A percentile compares a stretch with the other conserved stretches of the same genome.
These are phyloP conservation scores for Rhynchosporium agropyri DNA, from an alignment of 2,329 filamentous ascomycete species.

Conservation along the genomic window DNA sequence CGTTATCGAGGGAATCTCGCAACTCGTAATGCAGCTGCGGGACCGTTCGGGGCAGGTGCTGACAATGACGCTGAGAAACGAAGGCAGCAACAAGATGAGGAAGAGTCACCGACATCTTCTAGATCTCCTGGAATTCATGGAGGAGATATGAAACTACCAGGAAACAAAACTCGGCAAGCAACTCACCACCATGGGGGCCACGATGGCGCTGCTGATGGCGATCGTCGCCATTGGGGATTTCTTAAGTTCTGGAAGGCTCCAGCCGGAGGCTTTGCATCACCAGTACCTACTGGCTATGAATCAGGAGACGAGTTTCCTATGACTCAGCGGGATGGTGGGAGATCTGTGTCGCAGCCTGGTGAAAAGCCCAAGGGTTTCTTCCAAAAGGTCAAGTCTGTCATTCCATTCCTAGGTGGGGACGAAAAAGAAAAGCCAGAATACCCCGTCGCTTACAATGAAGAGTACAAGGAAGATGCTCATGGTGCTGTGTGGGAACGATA, in stretches of 20 bases:
- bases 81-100: conserved; percentile 12
- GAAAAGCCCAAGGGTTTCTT: conserved; percentile 52
- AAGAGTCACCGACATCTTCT: conserved; percentile 25
- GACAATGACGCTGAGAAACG: conserved; percentile 28
- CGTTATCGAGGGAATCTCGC: conserved; percentile 33
- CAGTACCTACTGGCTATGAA: conserved; percentile 60
- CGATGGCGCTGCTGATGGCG: conserved; percentile 30
- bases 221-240: conserved; percentile 45
- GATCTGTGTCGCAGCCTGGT: conserved; percentile 12
- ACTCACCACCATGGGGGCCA: conserved; percentile 30
- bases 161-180: conserved; percentile 34
- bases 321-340: conserved; percentile 42
- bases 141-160: conserved; percentile 29
- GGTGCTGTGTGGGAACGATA: conserved; percentile 81
- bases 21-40: conserved; percentile 1
- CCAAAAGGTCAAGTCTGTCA: conserved; percentile 51
- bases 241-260: conserved; percentile 69
- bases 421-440: conserved; percentile 51
- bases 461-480: conserved; percentile 63
- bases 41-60: conserved; percentile 31
- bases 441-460: conserved; percentile 61
- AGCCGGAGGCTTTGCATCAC: conserved; percentile 61
- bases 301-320: conserved; percentile 46
- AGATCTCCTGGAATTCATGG: conserved; percentile 17
- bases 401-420: conserved; percentile 50